Base-by-base conservation (phyloP, 108 stramenopile species). In the Cyclotella cryptica region DNA sequence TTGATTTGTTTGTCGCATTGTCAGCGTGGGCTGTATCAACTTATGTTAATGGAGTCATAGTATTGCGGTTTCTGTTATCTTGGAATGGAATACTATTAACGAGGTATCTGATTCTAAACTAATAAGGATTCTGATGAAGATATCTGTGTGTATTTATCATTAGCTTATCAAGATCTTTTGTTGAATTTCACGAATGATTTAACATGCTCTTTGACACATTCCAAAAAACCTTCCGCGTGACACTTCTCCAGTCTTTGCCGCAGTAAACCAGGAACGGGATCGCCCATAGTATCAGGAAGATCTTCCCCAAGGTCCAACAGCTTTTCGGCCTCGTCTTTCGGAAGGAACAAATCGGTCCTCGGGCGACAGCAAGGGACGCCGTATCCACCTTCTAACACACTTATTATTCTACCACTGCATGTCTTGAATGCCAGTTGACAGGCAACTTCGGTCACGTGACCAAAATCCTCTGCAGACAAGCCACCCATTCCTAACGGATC, bases 371-470 rank as follows among this genome's bases (percentile, higher is more conserved):
- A 95, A 18, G 94, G 94, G 49, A 96, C 90, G 18, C 97, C 98
- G 78, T 99, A 99, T n/a, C 98, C 98, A 11, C 98, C 98, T 81
- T 99, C 98, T 26, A 99, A 81, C 13, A 98, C 88, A 65, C 93
- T 94, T 14, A 99, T 74, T 13, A 99, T 78, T 57, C 97, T 88
- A 9, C 98, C 98, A 77, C 92, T 92, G 87, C 98, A 99, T 53
- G 84, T 86, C 29, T 89, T 88, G 58, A 71, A 78, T 8, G 97
- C 96, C 52, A 98, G 84, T 64, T 92, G 84, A 70, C 96, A 92
- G 11, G 90, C 78, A 35, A 96, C 93, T 53, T 94, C 87, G 46
- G 98, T 96, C 1, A 96, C 75, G 39, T 74, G 84, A 19, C 88
- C 90, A 77, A 94, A 97, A 68, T 98, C 96, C 54, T 85, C 84